A percentile compares a stretch with the other conserved stretches of the same genome.
Evolutionary conservation across 352 stramenopile species (phyloP).

Genomic region (Phytopythium mirpurense): DNA sequence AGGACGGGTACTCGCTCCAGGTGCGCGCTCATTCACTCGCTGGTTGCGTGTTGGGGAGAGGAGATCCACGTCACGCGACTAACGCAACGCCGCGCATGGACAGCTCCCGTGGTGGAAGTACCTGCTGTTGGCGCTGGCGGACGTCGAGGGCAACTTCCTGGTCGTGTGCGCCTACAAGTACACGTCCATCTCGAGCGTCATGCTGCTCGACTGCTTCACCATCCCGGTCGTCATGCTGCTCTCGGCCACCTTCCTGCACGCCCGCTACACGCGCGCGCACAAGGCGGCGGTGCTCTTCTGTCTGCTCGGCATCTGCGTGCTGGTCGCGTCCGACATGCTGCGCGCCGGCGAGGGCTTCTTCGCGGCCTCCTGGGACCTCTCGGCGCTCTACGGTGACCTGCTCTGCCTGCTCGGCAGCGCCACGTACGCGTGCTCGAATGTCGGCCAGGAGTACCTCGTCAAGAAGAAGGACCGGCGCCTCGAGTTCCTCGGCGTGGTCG

Average conservation of each 20-base stretch:
- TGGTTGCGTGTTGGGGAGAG: too few relatives aligned
- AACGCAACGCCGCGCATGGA: too few relatives aligned
- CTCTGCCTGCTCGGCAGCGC: conserved; percentile 88
- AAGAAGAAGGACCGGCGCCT: conserved; percentile 76
- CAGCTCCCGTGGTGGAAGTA: conserved; percentile 87
- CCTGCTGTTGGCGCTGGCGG: conserved; percentile 87
- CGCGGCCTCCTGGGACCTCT: conserved; percentile 26
- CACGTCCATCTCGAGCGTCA: conserved; percentile 94
- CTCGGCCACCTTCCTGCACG: conserved; percentile 81
- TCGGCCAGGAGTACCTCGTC: conserved; percentile 81
- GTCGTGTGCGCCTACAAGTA: conserved; percentile 95
- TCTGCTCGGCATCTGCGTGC: conserved; percentile 73
- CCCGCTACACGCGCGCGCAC: conserved; percentile 75
- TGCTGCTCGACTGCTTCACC: conserved; percentile 95
- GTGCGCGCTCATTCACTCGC: too few relatives aligned
- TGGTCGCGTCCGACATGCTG: conserved; percentile 85
- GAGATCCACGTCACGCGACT: too few relatives aligned
- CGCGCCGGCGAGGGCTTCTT: conserved; percentile 26
- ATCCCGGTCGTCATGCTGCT: conserved; percentile 95
- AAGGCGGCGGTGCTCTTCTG: conserved; percentile 77
- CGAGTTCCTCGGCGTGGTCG: conserved; percentile 95
- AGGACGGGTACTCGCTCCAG: conserved; percentile 49
- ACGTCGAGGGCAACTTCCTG: conserved; percentile 95
- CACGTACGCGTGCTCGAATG: conserved; percentile 93
- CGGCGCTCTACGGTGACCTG: conserved; percentile 84